Base-by-base conservation (phyloP, 2,329 filamentous ascomycete genomes). In the Didymella segeticola region DNA sequence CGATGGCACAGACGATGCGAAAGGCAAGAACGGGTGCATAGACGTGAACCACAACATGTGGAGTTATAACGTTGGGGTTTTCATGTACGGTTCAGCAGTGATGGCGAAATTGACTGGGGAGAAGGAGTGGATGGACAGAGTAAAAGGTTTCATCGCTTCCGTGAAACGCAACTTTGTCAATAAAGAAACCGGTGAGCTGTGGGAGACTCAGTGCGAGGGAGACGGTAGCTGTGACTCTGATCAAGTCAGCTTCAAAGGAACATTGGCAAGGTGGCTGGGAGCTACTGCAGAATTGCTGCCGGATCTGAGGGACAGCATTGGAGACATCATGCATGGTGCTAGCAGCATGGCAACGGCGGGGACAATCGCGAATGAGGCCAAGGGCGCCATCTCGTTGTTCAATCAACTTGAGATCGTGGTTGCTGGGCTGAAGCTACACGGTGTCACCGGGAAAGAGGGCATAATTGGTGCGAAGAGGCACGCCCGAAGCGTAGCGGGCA, bases 201-300 rank as follows among this genome's bases (percentile, higher is more conserved):
- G 82, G 7, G 88, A 90, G 74, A 78, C 79, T 29, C 83, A 83
- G 20, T 91, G 88, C 74, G 88, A 90, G 42, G 54, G 75, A 7
- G 72, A 78, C 52, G 74, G 74, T 53, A 78, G 67, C 0, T 91
- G 88, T 71, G 84, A 87, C 70, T 81, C 77, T 43, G 88, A 90
- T 73, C 87, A 89, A 79, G 82, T 82, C 61, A 85, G 83, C n/a
- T 89, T 89, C 81, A 90, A 90, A 51, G 68, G 63, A 0, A 52
- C 61, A 15, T 38, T 70, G 47, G 67, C 67, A 11, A 47, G 67
- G n/a, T 69, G 64, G 64, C 27, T 70, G 50, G 68, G 68, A 14
- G 62, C 65, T 3, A 62, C 61, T 7, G 66, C 66, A 0, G 49
- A 48, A 17, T 14, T 67, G 3, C n/a, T 67, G 30, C 65, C 66